Percentiles rank a stretch among this genome's conserved stretches.
phyloP scores from a whole-genome alignment of 2,329 filamentous ascomycete species.

The Acrocalymma vagum region DNA sequence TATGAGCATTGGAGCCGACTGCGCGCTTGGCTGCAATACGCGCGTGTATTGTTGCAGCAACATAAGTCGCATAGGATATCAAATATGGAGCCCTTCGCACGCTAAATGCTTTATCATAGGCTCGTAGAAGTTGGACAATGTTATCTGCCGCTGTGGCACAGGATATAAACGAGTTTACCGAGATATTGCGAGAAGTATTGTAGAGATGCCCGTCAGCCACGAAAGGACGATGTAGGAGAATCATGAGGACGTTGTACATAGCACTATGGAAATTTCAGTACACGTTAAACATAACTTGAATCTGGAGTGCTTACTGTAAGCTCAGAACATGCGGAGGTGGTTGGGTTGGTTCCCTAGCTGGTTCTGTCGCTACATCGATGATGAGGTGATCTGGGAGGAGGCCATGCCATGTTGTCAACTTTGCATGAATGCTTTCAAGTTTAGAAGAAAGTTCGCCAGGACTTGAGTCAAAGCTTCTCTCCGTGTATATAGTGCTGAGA shows the following conservation, averaged over 20 bases:
- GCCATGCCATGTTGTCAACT: conserved; percentile 54
- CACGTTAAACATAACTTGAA: neutral
- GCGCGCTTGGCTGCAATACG: conserved; percentile 57
- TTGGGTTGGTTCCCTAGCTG: conserved; percentile 28
- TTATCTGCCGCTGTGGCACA: conserved; percentile 58
- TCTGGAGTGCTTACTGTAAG: conserved; percentile 26
- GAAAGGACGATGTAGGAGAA: conserved; percentile 64
- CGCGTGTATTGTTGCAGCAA: conserved; percentile 62
- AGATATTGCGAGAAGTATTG: conserved; percentile 49
- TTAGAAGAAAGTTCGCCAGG: conserved; percentile 47
- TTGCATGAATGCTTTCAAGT: conserved; percentile 49
- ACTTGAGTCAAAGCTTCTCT: conserved; percentile 44
- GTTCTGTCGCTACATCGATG: conserved; percentile 42
- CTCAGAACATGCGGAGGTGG: conserved; percentile 47
- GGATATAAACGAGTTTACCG: conserved; percentile 53
- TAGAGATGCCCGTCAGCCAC: conserved; percentile 60
- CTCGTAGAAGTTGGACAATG: conserved; percentile 55
- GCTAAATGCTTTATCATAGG: conserved; percentile 57
- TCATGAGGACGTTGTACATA: conserved; percentile 61
- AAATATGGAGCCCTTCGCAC: conserved; percentile 61
- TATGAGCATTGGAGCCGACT: conserved; percentile 48
- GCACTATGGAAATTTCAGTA: conserved; percentile 29
- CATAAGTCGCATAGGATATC: conserved; percentile 65
- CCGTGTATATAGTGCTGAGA: conserved; percentile 46
- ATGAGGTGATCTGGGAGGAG: conserved; percentile 54